phyloP scores from a whole-genome alignment of 805 yeast genomes.

The Zygotorulaspora sp. region DNA sequence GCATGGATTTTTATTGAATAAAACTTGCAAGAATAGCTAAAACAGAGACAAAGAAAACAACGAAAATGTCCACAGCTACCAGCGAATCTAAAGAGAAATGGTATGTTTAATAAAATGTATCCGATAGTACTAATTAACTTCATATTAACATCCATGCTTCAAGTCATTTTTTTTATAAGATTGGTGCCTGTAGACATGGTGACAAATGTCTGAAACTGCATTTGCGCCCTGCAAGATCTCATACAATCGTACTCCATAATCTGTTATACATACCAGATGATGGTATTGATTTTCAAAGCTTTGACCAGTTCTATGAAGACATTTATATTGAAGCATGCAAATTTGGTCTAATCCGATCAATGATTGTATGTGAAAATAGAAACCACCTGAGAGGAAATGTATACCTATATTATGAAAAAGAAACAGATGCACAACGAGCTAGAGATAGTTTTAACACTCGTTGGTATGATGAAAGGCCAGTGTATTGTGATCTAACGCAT shows the following conservation, averaged over 20 bases:
- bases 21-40: no score
- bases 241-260: slow-evolving; percentile 51
- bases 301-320: slow-evolving; percentile 67
- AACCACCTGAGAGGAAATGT: slow-evolving; percentile 87
- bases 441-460: slow-evolving; percentile 60
- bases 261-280: slow-evolving; percentile 57
- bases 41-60: no score
- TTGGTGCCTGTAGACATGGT: slow-evolving; percentile 94
- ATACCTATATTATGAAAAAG: slow-evolving; percentile 55
- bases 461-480: slow-evolving; percentile 79
- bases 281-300: slow-evolving; percentile 47
- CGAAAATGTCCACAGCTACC: background rate
- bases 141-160: slow-evolving; percentile 11
- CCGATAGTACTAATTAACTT: no score
- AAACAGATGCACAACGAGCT: slow-evolving; percentile 57
- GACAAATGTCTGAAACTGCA: slow-evolving; percentile 77
- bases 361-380: slow-evolving; percentile 78
- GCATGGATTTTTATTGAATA: no score
- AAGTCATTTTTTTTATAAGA: slow-evolving; percentile 66
- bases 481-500: slow-evolving; percentile 75
- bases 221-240: slow-evolving; percentile 58
- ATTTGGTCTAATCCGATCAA: slow-evolving; percentile 49
- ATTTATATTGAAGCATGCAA: slow-evolving; percentile 56
- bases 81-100: slow-evolving; percentile 18
- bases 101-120: slow-evolving; percentile 18